A percentile compares a stretch with the other conserved stretches of the same genome.
Evolutionary conservation across 1,139 yeast species (phyloP).

Genomic region (Suhomyces chickasaworum): DNA sequence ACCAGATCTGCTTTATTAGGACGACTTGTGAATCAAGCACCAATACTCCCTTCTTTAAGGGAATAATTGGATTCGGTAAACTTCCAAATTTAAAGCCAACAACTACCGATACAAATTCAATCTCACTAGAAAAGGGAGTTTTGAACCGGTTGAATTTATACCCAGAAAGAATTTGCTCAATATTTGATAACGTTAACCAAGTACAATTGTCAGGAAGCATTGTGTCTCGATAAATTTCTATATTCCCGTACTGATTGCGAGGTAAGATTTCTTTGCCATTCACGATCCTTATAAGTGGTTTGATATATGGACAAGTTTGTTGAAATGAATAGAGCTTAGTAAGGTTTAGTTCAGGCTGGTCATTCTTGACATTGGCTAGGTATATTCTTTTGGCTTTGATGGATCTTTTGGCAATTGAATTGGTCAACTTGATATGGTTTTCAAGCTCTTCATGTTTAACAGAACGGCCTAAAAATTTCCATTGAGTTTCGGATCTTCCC

Average conservation of each 20-base stretch:
- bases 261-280: conserved; percentile 25
- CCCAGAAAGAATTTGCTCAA: conserved; percentile 26
- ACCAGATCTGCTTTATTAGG: conserved; percentile 32
- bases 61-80: conserved; percentile 33
- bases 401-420: conserved; percentile 29
- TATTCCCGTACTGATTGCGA: conserved; percentile 36
- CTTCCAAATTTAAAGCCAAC: conserved; percentile 34
- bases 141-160: conserved; percentile 14
- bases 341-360: conserved; percentile 24
- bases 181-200: conserved; percentile 32
- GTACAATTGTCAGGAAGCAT: conserved; percentile 38
- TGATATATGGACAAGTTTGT: conserved; percentile 37
- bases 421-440: conserved; percentile 26
- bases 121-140: conserved; percentile 8
- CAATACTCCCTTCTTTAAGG: conserved; percentile 35
- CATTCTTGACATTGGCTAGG: conserved; percentile 24
- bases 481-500: conserved; percentile 41
- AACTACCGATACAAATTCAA: conserved; percentile 38
- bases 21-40: conserved; percentile 24
- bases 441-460: conserved; percentile 24
- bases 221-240: conserved; percentile 33
- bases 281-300: conserved; percentile 15
- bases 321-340: conserved; percentile 30
- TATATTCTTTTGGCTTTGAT: conserved; percentile 24
- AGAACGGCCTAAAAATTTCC: conserved; percentile 44